These are phyloP conservation scores for Pseudogymnoascus sp. DNA, from an alignment of 2,329 filamentous ascomycete genomes.

Conservation along the genomic window DNA sequence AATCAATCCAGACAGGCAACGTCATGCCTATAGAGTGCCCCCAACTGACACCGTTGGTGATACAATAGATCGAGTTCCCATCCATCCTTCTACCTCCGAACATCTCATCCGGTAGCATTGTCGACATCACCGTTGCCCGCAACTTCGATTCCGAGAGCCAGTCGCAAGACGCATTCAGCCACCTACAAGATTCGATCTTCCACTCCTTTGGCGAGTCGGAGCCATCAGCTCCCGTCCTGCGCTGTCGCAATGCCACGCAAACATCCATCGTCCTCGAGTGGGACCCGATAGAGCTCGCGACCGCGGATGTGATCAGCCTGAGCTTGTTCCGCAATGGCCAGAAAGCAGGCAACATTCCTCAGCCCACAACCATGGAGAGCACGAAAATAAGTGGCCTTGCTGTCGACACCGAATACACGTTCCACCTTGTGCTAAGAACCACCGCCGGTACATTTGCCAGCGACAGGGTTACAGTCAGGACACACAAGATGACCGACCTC, in stretches of 20 bases:
- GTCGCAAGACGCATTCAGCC: constrained; percentile 67
- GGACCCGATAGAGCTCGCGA: constrained; percentile 90
- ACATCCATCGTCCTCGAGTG: constrained; percentile 98
- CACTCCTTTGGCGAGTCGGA: constrained; percentile 74
- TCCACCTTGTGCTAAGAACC: constrained; percentile 86
- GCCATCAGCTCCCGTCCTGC: constrained; percentile 69
- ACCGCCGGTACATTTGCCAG: constrained; percentile 80
- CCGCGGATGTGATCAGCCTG: constrained; percentile 81
- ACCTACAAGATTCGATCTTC: constrained; percentile 84
- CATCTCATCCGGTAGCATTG: constrained; percentile 92
- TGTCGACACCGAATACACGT: constrained; percentile 93
- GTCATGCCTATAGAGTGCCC: not conserved
- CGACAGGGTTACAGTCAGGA: constrained; percentile 77
- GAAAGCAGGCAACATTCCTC: constrained; percentile 91
- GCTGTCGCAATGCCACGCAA: constrained; percentile 94
- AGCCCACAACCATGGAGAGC: constrained; percentile 77
- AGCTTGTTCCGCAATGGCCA: constrained; percentile 92
- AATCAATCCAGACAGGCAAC: not conserved
- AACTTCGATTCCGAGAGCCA: constrained; percentile 72
- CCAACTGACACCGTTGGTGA: constrained; percentile 19
- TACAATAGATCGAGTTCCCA: constrained; percentile 84
- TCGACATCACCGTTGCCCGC: constrained; percentile 91
- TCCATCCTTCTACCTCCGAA: constrained; percentile 93
- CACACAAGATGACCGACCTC: constrained; percentile 97
- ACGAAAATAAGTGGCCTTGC: constrained; percentile 95